phyloP scores from a whole-genome alignment of 2,329 filamentous ascomycete genomes.

The Tolypocladium tundrense region DNA sequence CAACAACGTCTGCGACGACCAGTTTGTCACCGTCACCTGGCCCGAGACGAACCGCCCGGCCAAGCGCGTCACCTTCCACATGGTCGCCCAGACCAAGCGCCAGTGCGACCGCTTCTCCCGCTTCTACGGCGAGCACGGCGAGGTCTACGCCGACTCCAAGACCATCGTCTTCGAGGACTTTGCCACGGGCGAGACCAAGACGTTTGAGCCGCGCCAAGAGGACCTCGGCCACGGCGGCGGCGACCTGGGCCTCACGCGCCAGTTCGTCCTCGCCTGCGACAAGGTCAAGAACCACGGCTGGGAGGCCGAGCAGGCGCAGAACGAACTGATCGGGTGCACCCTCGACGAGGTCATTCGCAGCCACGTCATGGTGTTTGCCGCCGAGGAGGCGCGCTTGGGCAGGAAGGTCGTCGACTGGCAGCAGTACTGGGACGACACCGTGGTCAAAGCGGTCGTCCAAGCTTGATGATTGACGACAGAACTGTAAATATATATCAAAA shows the following conservation, averaged over 20 bases:
- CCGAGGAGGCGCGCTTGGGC: conserved; percentile 69
- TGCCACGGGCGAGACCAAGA: conserved; percentile 21
- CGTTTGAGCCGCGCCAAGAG: conserved; percentile 20
- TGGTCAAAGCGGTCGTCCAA: conserved; percentile 11
- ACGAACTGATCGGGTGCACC: conserved; percentile 66
- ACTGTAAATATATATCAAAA: not conserved
- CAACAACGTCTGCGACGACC: conserved; percentile 91
- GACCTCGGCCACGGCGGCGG: conserved; percentile 30
- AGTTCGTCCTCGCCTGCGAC: conserved; percentile 76
- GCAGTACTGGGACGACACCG: conserved; percentile 56
- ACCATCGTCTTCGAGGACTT: conserved; percentile 64
- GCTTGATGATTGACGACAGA: not conserved
- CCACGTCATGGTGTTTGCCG: conserved; percentile 88
- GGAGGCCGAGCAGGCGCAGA: conserved; percentile 61
- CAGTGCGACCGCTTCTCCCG: conserved; percentile 78
- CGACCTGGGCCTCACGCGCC: conserved; percentile 53
- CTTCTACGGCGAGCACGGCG: conserved; percentile 78
- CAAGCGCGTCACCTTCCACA: conserved; percentile 86
- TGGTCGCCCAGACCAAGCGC: conserved; percentile 82
- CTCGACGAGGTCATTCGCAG: conserved; percentile 81
- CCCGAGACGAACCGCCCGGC: conserved; percentile 57
- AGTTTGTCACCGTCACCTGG: conserved; percentile 82
- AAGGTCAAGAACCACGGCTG: conserved; percentile 63
- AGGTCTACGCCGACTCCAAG: conserved; percentile 74
- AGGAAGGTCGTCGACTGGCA: conserved; percentile 65